phyloP scores from a whole-genome alignment of 164 flowering plant genomes.

The Magnolia kwangsiensis region DNA sequence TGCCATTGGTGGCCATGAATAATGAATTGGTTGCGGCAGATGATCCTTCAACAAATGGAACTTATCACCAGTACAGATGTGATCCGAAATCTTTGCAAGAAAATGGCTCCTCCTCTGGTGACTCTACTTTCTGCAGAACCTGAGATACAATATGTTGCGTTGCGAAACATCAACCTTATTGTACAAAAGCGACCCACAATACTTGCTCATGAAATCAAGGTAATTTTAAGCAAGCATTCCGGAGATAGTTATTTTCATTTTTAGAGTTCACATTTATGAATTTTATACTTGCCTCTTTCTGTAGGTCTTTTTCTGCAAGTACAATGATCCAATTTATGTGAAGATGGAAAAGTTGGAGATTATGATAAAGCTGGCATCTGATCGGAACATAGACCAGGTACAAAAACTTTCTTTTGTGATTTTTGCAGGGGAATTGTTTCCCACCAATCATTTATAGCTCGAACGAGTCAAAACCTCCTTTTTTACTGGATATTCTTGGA shows the following conservation, averaged over 20 bases:
- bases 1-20: slow-evolving; percentile 1
- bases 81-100: slow-evolving; percentile 96
- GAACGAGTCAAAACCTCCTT: too few species aligned
- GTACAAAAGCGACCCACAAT: slow-evolving; percentile 96
- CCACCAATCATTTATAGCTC: not conserved
- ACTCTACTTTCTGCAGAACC: slow-evolving; percentile 99
- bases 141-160: slow-evolving; percentile 98
- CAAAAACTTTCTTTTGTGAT: not conserved
- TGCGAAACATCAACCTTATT: slow-evolving; percentile 92
- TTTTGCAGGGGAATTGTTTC: not conserved
- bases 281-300: slow-evolving; percentile 4
- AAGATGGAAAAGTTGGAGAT: slow-evolving; percentile 96
- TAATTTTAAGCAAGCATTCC: slow-evolving; percentile 15
- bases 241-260: not conserved
- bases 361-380: slow-evolving; percentile 99
- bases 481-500: too few species aligned
- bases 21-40: slow-evolving; percentile 42
- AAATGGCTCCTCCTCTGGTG: slow-evolving; percentile 99
- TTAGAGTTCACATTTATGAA: not conserved
- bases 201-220: slow-evolving; percentile 99
- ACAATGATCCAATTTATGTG: slow-evolving; percentile 98
- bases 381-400: slow-evolving; percentile 98
- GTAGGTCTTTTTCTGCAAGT: slow-evolving; percentile 98
- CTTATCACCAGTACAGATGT: slow-evolving; percentile 96
- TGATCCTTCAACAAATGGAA: slow-evolving; percentile 99